These are phyloP conservation scores for Podaxis carcinomalis DNA, from an alignment of 768 basidiomycete species.

Conservation along the genomic window DNA sequence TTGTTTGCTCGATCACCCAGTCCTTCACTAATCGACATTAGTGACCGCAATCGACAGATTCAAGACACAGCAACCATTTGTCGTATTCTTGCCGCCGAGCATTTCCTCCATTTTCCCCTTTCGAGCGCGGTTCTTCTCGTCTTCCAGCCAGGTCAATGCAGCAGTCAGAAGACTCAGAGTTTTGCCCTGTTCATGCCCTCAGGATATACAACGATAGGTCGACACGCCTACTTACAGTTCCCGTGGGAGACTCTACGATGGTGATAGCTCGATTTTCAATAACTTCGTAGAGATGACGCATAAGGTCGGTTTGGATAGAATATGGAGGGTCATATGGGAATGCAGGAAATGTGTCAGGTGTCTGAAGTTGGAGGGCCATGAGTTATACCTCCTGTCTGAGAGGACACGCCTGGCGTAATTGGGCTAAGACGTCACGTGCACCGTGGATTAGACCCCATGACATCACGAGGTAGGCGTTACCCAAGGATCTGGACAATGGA, in stretches of 20 bases:
- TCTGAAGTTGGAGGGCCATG: slow-evolving; percentile 44
- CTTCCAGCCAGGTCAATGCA: slow-evolving; percentile 68
- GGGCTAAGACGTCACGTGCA: neutral
- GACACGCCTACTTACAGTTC: slow-evolving; percentile 53
- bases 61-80: slow-evolving; percentile 22
- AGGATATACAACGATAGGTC: neutral
- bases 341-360: slow-evolving; percentile 64
- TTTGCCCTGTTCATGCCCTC: slow-evolving; percentile 58
- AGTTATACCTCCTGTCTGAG: neutral
- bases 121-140: slow-evolving; percentile 63
- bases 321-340: slow-evolving; percentile 88
- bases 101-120: slow-evolving; percentile 54
- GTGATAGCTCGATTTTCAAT: slow-evolving; percentile 75
- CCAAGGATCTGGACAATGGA: neutral
- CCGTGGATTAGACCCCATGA: neutral
- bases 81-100: slow-evolving; percentile 25
- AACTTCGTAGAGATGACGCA: slow-evolving; percentile 79
- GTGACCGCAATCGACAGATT: neutral
- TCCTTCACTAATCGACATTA: slow-evolving; percentile 42
- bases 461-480: neutral
- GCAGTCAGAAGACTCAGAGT: slow-evolving; percentile 78
- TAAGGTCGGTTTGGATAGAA: slow-evolving; percentile 78
- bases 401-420: neutral
- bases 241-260: slow-evolving; percentile 87
- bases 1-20: slow-evolving; percentile 75